phyloP scores from a whole-genome alignment of 2,329 filamentous ascomycete species.

The Aureobasidium namibiae region DNA sequence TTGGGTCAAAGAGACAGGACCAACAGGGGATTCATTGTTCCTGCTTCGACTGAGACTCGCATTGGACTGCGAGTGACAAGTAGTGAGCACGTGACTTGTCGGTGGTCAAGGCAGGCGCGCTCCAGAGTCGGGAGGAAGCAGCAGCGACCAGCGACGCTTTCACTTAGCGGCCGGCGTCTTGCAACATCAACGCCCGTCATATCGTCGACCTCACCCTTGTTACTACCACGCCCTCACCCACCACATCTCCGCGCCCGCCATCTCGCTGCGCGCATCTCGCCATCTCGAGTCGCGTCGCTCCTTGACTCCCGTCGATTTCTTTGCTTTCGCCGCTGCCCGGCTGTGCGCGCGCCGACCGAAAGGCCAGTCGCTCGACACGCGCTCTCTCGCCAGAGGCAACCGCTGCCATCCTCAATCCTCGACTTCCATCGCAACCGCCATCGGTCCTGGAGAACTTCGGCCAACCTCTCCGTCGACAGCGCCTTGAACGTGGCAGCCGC shows the following conservation, averaged over 20 bases:
- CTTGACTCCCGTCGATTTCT: not conserved
- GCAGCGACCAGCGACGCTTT: not conserved
- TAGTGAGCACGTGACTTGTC: not conserved
- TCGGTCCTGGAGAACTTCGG: not conserved
- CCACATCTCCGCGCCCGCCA: not conserved
- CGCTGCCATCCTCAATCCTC: not conserved
- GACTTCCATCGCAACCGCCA: not conserved
- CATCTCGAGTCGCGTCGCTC: not conserved
- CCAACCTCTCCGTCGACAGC: not conserved
- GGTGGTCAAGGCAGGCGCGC: not conserved
- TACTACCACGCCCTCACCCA: not conserved
- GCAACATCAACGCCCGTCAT: constrained; percentile 8
- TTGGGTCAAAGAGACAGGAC: not conserved
- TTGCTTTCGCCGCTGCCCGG: not conserved
- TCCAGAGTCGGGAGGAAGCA: not conserved
- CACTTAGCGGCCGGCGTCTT: not conserved
- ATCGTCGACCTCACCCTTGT: constrained; percentile 5
- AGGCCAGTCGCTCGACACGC: constrained; percentile 12
- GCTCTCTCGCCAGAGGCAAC: constrained; percentile 4
- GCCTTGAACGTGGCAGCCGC: constrained; percentile 1
- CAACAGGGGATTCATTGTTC: not conserved
- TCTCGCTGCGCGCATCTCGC: constrained; percentile 1
- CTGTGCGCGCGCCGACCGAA: constrained; percentile 11
- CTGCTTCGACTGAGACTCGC: not conserved
- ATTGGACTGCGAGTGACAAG: not conserved